Percentiles rank a stretch among this genome's conserved stretches.
Conservation (phyloP, 2,329 filamentous ascomycete species). For the Macrophomina pseudophaseolina region DNA sequence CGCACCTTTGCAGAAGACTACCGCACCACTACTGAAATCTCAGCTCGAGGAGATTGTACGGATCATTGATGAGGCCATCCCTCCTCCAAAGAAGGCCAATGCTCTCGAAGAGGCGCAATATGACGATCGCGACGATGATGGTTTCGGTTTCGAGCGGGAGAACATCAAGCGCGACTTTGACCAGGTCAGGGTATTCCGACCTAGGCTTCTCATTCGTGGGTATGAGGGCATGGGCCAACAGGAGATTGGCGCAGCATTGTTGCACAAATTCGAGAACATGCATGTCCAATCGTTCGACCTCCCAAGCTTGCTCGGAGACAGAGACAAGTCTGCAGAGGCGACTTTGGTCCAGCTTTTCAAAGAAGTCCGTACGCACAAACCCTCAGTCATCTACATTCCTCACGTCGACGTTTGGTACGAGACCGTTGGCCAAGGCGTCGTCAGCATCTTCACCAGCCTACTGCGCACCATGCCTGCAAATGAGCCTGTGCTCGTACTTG, state of each 20-base stretch:
- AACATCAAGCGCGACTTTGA: slow-evolving; percentile 76
- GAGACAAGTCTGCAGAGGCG: slow-evolving; percentile 80
- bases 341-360: slow-evolving; percentile 89
- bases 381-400: slow-evolving; percentile 93
- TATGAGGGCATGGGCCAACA: slow-evolving; percentile 88
- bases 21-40: slow-evolving; percentile 79
- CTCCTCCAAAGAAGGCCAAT: slow-evolving; percentile 82
- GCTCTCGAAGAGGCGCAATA: slow-evolving; percentile 96
- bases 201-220: slow-evolving; percentile 84
- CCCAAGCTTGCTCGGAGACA: slow-evolving; percentile 82
- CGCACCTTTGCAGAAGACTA: slow-evolving; percentile 74
- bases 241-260: slow-evolving; percentile 81
- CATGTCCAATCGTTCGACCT: slow-evolving; percentile 96
- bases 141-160: slow-evolving; percentile 85
- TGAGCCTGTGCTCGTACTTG: slow-evolving; percentile 85
- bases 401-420: slow-evolving; percentile 87
- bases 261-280: slow-evolving; percentile 90
- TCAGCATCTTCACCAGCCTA: slow-evolving; percentile 83
- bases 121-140: slow-evolving; percentile 74
- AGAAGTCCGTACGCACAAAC: slow-evolving; percentile 92
- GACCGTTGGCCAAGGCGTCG: slow-evolving; percentile 66
- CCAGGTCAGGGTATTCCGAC: slow-evolving; percentile 83
- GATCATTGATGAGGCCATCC: slow-evolving; percentile 76
- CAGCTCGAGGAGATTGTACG: slow-evolving; percentile 73
- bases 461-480: slow-evolving; percentile 83